A percentile compares a stretch with the other conserved stretches of the same genome.
Conservation (phyloP, 1,139 yeast species). For the Taphrina populina region DNA sequence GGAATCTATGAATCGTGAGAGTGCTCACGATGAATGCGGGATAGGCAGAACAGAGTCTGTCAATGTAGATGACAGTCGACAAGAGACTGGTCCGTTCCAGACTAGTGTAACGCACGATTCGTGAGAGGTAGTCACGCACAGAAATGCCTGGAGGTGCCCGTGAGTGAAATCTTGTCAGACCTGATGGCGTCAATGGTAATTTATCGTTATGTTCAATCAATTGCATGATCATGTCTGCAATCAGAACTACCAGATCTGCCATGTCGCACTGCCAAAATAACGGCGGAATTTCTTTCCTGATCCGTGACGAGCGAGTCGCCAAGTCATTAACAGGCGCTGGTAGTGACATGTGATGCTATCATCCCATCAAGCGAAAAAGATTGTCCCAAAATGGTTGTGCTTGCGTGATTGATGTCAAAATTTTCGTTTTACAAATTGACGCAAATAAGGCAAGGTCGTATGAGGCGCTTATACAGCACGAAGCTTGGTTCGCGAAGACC, state of each 20-base stretch:
- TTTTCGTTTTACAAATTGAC: too few species aligned
- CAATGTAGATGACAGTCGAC: conserved; percentile 83
- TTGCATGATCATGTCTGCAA: conserved; percentile 76
- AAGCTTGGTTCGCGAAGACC: too few species aligned
- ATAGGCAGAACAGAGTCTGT: conserved; percentile 72
- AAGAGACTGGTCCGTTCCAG: conserved; percentile 78
- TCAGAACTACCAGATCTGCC: conserved; percentile 65
- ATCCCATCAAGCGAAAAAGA: conserved; percentile 23
- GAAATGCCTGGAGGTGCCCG: conserved; percentile 88
- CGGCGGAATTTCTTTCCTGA: conserved; percentile 51
- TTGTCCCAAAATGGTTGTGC: too few species aligned
- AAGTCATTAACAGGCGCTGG: background rate
- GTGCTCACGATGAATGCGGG: conserved; percentile 81
- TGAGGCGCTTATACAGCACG: too few species aligned
- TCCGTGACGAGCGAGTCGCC: background rate
- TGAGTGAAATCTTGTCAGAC: conserved; percentile 85
- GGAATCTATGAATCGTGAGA: conserved; percentile 86
- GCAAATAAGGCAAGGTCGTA: too few species aligned
- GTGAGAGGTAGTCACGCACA: conserved; percentile 67
- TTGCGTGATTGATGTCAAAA: too few species aligned
- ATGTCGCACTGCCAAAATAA: conserved; percentile 67
- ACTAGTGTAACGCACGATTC: conserved; percentile 80
- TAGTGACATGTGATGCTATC: conserved; percentile 13
- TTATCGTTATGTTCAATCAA: conserved; percentile 67
- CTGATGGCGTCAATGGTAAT: conserved; percentile 49